These are phyloP conservation scores for Simmondsia chinensis DNA, from an alignment of 148 eudicot species.

Conservation along the genomic window DNA sequence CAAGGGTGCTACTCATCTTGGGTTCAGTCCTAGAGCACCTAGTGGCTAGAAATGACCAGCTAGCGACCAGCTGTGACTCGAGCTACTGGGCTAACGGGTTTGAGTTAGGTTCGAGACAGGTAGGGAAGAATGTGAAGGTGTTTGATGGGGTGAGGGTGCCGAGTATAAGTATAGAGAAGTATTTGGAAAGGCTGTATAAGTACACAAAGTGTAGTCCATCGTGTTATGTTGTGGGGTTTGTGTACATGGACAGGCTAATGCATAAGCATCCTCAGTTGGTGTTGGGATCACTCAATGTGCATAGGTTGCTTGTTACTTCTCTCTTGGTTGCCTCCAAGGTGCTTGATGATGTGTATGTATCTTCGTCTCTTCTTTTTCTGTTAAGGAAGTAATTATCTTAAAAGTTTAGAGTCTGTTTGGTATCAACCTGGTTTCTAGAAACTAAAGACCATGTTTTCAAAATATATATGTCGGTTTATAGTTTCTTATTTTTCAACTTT, in stretches of 20 bases:
- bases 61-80: conserved; percentile 1
- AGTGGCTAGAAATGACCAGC: conserved; percentile 59
- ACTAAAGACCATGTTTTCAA: too few species aligned
- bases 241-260: conserved; percentile 73
- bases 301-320: conserved; percentile 69
- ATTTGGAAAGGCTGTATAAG: conserved; percentile 82
- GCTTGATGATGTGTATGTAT: conserved; percentile 75
- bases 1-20: conserved; percentile 55
- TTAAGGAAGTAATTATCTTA: background rate
- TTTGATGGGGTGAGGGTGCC: conserved; percentile 84
- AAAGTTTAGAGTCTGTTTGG: background rate
- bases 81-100: background rate
- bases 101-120: background rate
- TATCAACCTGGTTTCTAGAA: background rate
- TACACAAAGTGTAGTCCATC: conserved; percentile 85
- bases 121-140: conserved; percentile 47
- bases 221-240: conserved; percentile 84
- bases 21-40: conserved; percentile 53
- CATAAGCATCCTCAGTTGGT: conserved; percentile 67
- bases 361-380: conserved; percentile 5
- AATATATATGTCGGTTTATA: too few species aligned
- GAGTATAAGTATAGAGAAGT: conserved; percentile 61
- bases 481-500: too few species aligned
- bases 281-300: conserved; percentile 71
- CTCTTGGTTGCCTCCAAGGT: conserved; percentile 87